Base-by-base conservation (phyloP, 2,329 filamentous ascomycete species). In the Paramyrothecium sp. region DNA sequence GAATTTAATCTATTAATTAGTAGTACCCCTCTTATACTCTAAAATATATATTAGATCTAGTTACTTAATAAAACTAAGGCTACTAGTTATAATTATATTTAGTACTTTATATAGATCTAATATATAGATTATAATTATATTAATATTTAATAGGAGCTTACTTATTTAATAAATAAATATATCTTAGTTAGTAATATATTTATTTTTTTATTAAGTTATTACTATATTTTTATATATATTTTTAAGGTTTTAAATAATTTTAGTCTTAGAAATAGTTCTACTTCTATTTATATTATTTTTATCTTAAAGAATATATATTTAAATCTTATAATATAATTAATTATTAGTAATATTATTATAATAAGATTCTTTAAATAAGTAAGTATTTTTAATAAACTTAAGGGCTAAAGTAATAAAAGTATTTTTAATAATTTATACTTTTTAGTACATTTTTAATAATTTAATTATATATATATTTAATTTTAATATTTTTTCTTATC, bases 381-480 rank as follows among this genome's bases (percentile, higher is more conserved):
- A 11, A 41, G 11, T 11, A n/a, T 38, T 38, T n/a, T n/a, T n/a
- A n/a, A n/a, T n/a, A n/a, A n/a, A n/a, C n/a, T n/a, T n/a, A n/a
- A n/a, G n/a, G n/a, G n/a, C n/a, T n/a, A n/a, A n/a, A n/a, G n/a
- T n/a, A n/a, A 10, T 38, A 38, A 10, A 38, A 10, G 16, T 38
- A n/a, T 38, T 10, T 38, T 38, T 38, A 38, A 38, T 10, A 10
- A 10, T 10, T 10, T 38, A 38, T 10, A 38, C 33, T 38, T 10
- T 38, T 38, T 38, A 10, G 16, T 10, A 10, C 16, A 10, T 38
- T 38, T 10, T 38, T 38, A 38, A 47, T 54, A 20, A 21, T 12
- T 19, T 20, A 50, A 23, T 38, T 49, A 55, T n/a, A 26, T 51
- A 55, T 50, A 55, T 34, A 51, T 26, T 48, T 55, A 38, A n/a